Base-by-base conservation (phyloP, 2,329 filamentous ascomycete genomes). In the Neurospora crassa region DNA sequence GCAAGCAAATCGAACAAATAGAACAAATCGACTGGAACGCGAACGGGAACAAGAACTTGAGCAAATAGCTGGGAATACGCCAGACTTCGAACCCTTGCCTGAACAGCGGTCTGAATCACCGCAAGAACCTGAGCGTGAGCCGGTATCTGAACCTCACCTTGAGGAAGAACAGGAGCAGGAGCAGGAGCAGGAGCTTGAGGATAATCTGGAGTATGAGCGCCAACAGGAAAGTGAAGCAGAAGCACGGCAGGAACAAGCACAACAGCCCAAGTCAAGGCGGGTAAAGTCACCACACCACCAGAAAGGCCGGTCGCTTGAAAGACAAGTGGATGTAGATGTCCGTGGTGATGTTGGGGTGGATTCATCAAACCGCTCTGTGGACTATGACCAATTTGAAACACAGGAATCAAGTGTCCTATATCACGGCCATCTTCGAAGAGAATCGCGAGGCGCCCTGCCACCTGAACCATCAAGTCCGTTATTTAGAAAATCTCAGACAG, bases 241-340 rank as follows among this genome's bases (percentile, higher is more conserved):
- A 34, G 24, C 2, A 63, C 29, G 14, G 16, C 53, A 63, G 11
- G 29, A 11, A 11, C 53, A 63, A n/a, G 53, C 53, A 63, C 53
- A 18, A 5, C 24, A 63, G 29, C 24, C 53, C 29, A 37, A n/a
- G 29, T 18, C 53, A 63, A 18, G 29, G 53, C 11, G 24, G 53
- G 24, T 1, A 34, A 37, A 63, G 24, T 63, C 16, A n/a, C 8
- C 24, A 63, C 2, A n/a, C 29, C 24, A 63, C 18, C 24, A 34
- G 24, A 34, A 63, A 34, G 14, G 3, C 34, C 53, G 53, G 24
- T 34, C 53, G 53, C 14, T 16, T 18, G 53, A 11, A n/a, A 37
- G 24, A 37, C 24, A 37, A 63, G 40, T 72, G 69, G 47, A 68
- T 42, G 16, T 71, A 67, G 24, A 70, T 63, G 53, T 63, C 24